Evolutionary conservation across 495 filamentous ascomycete genomes (phyloP).

Genomic region (Penicillium coprophilum): DNA sequence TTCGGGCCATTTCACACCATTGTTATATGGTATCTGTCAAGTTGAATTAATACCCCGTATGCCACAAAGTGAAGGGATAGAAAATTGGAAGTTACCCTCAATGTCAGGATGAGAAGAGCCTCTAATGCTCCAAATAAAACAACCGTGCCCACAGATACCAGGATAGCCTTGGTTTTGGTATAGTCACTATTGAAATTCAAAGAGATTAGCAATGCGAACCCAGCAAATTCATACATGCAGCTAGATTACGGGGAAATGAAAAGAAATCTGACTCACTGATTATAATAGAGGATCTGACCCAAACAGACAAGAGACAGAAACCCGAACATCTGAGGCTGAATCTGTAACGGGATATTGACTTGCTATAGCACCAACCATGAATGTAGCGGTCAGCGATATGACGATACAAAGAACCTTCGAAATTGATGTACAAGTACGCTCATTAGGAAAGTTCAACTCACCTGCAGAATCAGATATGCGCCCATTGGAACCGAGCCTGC

Average conservation of each 20-base stretch:
- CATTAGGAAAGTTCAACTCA: slow-evolving; percentile 12
- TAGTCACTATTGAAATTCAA: slow-evolving; percentile 42
- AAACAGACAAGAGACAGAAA: slow-evolving; percentile 63
- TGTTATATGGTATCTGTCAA: slow-evolving; percentile 51
- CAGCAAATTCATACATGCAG: not conserved
- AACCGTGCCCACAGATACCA: slow-evolving; percentile 40
- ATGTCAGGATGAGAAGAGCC: slow-evolving; percentile 59
- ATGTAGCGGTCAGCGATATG: not conserved
- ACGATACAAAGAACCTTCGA: not conserved
- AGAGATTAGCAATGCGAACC: not conserved
- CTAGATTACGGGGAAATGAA: not conserved
- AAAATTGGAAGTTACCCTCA: slow-evolving; percentile 47
- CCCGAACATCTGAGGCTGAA: slow-evolving; percentile 72
- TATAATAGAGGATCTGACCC: slow-evolving; percentile 65
- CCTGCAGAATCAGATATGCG: slow-evolving; percentile 53
- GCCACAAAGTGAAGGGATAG: not conserved
- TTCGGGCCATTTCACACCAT: slow-evolving; percentile 56
- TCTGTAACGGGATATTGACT: slow-evolving; percentile 73
- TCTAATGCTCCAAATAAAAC: slow-evolving; percentile 58
- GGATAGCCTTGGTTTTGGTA: slow-evolving; percentile 47
- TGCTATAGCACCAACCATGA: slow-evolving; percentile 39
- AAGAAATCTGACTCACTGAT: slow-evolving; percentile 44
- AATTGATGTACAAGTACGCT: not conserved
- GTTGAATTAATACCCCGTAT: slow-evolving; percentile 9
- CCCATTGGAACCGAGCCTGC: slow-evolving; percentile 54